Evolutionary conservation across 1,139 yeast species (phyloP).

Genomic region (Entelexis paramagnoliae): DNA sequence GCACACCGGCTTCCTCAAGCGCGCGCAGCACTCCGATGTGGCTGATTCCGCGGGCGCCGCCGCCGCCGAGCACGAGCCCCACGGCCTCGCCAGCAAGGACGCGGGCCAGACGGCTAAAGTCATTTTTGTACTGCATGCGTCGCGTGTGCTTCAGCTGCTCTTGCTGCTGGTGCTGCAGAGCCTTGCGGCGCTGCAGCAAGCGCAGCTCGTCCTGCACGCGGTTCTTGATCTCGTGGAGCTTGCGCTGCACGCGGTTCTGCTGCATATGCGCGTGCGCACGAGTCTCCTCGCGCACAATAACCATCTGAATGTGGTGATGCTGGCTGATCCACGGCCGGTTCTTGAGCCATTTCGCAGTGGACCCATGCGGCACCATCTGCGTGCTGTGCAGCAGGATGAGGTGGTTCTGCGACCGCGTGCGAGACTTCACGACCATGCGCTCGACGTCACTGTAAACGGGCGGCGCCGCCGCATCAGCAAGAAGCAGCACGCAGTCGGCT

Average conservation of each 20-base stretch:
- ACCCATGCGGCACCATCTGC: conserved; percentile 69
- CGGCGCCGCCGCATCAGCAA: conserved; percentile 44
- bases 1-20: conserved; percentile 85
- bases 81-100: conserved; percentile 86
- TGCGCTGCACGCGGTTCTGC: conserved; percentile 12
- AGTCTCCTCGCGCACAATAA: conserved; percentile 17
- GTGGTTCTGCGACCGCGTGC: conserved; percentile 83
- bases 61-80: conserved; percentile 92
- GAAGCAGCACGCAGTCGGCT: conserved; percentile 70
- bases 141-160: background rate
- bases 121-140: conserved; percentile 44
- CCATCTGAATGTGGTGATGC: conserved; percentile 72
- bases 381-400: conserved; percentile 77
- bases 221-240: conserved; percentile 21
- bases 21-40: conserved; percentile 91
- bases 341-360: conserved; percentile 76
- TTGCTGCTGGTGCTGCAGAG: background rate
- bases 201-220: conserved; percentile 21
- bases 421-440: conserved; percentile 57
- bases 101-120: conserved; percentile 80
- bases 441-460: conserved; percentile 81
- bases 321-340: conserved; percentile 82
- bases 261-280: background rate
- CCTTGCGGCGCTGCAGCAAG: conserved; percentile 16
- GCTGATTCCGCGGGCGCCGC: conserved; percentile 92